Percentiles rank a stretch among this genome's conserved stretches.
These are phyloP conservation scores for Pythium chondricola DNA, from an alignment of 352 stramenopile genomes.

Conservation along the genomic window DNA sequence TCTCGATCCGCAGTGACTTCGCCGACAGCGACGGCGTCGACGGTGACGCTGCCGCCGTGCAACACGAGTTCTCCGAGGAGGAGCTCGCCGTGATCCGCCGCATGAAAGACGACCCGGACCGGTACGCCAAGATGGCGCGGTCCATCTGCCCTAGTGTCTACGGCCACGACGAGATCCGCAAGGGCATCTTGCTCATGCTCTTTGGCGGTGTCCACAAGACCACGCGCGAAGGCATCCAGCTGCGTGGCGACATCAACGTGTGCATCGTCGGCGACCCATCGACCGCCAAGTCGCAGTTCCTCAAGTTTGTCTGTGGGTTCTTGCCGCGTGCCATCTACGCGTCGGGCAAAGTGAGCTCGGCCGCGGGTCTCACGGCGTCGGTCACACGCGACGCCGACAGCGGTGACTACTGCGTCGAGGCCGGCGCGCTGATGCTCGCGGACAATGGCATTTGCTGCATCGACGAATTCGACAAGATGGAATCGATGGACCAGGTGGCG, in stretches of 20 bases:
- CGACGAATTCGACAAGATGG: slow-evolving; percentile 99
- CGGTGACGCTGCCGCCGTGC: slow-evolving; percentile 17
- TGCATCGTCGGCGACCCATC: slow-evolving; percentile 97
- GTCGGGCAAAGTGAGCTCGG: slow-evolving; percentile 97
- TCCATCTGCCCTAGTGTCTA: slow-evolving; percentile 97
- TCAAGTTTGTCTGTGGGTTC: slow-evolving; percentile 96
- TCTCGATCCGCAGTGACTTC: slow-evolving; percentile 78
- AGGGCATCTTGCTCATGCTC: slow-evolving; percentile 96
- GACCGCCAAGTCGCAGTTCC: slow-evolving; percentile 98
- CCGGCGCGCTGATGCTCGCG: slow-evolving; percentile 97
- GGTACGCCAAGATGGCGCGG: slow-evolving; percentile 92
- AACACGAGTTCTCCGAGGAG: slow-evolving; percentile 86
- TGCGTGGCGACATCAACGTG: slow-evolving; percentile 99
- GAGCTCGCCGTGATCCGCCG: slow-evolving; percentile 90
- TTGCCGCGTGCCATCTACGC: slow-evolving; percentile 97
- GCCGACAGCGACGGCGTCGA: slow-evolving; percentile 39
- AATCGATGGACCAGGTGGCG: slow-evolving; percentile 95
- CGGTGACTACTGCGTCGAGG: slow-evolving; percentile 87
- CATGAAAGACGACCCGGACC: slow-evolving; percentile 87
- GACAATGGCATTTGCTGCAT: slow-evolving; percentile 99
- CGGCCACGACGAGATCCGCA: slow-evolving; percentile 93
- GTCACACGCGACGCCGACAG: slow-evolving; percentile 94
- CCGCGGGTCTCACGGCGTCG: slow-evolving; percentile 96
- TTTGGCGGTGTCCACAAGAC: slow-evolving; percentile 98
- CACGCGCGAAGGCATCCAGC: slow-evolving; percentile 95